Percentiles rank a stretch among this genome's conserved stretches.
Evolutionary conservation across 1,284 basidiomycete species (phyloP).

Genomic region (Porodaedalea pini): DNA sequence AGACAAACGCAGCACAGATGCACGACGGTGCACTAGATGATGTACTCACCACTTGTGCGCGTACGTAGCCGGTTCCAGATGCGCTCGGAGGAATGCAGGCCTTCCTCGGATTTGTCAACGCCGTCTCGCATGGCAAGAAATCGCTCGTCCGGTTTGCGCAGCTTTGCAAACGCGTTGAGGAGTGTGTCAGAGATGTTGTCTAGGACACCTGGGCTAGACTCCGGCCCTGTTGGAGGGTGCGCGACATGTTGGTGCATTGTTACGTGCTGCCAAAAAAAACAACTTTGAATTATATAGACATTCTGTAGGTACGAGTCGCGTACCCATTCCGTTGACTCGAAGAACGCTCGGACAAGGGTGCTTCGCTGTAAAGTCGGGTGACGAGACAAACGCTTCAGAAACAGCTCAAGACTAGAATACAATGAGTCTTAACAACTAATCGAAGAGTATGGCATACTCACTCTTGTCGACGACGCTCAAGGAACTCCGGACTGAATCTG

Average conservation of each 20-base stretch:
- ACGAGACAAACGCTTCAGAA: constrained; percentile 84
- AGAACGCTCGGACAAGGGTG: constrained; percentile 85
- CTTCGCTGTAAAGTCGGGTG: constrained; percentile 96
- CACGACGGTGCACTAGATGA: constrained; percentile 28
- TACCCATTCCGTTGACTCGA: constrained; percentile 98
- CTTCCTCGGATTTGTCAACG: constrained; percentile 95
- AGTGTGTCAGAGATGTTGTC: constrained; percentile 96
- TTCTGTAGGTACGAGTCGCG: constrained; percentile 27
- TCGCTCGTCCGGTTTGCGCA: constrained; percentile 94
- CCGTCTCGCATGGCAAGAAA: constrained; percentile 89
- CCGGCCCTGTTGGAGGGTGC: constrained; percentile 76
- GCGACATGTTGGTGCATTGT: constrained; percentile 92
- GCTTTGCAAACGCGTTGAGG: constrained; percentile 90
- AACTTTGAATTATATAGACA: not conserved
- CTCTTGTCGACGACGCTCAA: constrained; percentile 90
- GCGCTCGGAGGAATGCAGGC: constrained; percentile 76
- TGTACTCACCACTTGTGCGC: constrained; percentile 80
- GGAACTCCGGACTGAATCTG: constrained; percentile 94
- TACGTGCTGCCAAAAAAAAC: constrained; percentile 63
- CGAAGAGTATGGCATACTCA: constrained; percentile 39
- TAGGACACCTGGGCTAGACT: constrained; percentile 76
- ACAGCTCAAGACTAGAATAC: constrained; percentile 78
- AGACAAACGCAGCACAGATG: constrained; percentile 42
- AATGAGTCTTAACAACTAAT: not conserved
- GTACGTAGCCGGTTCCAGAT: constrained; percentile 72